These are phyloP conservation scores for Collybia nuda DNA, from an alignment of 768 basidiomycete genomes.

Conservation along the genomic window DNA sequence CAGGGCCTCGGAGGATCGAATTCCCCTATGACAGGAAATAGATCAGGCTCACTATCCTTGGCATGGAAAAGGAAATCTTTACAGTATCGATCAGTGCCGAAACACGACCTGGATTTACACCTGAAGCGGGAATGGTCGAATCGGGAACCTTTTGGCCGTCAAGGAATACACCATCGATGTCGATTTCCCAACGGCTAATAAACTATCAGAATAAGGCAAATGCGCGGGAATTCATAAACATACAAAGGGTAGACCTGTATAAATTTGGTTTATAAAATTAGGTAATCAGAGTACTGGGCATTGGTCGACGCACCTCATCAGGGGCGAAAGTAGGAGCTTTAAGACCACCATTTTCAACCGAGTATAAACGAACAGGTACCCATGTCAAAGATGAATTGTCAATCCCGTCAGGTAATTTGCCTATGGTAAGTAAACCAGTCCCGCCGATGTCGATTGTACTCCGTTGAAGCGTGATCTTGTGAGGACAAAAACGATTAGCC, in stretches of 20 bases:
- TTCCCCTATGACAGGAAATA: conserved; percentile 49
- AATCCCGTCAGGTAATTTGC: conserved; percentile 57
- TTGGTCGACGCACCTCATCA: conserved; percentile 45
- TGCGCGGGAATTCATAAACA: conserved; percentile 1
- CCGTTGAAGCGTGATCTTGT: conserved; percentile 52
- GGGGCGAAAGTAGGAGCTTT: conserved; percentile 51
- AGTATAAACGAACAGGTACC: conserved; percentile 65
- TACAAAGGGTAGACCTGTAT: conserved; percentile 39
- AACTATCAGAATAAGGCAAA: not conserved
- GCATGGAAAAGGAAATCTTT: conserved; percentile 1
- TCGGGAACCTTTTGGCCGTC: conserved; percentile 54
- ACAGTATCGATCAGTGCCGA: conserved; percentile 72
- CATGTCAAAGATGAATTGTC: conserved; percentile 59
- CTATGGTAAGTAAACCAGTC: conserved; percentile 59
- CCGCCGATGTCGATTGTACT: conserved; percentile 59
- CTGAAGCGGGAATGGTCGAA: conserved; percentile 45
- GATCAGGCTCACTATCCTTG: not conserved
- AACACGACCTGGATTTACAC: conserved; percentile 31
- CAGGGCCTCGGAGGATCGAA: conserved; percentile 68
- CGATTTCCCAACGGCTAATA: conserved; percentile 60
- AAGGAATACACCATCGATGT: conserved; percentile 64
- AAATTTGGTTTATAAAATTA: not conserved
- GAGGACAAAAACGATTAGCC: not conserved
- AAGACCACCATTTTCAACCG: conserved; percentile 52
- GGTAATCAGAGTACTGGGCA: not conserved